A percentile compares a stretch with the other conserved stretches of the same genome.
These are phyloP conservation scores for Xylariomycetidae sp. DNA, from an alignment of 2,329 filamentous ascomycete species.

Conservation along the genomic window DNA sequence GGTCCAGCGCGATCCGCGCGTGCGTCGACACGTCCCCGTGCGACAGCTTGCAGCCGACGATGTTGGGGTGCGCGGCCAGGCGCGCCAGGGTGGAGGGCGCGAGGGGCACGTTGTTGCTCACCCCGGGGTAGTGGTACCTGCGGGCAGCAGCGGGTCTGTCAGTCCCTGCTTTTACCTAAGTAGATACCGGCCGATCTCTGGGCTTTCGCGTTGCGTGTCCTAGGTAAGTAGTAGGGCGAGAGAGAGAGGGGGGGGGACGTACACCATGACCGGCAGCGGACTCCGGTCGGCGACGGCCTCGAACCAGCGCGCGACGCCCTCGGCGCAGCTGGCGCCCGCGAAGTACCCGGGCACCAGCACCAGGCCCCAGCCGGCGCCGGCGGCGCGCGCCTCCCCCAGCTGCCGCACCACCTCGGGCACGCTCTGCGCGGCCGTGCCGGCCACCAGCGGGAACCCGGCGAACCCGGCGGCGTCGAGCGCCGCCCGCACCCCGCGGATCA, in stretches of 20 bases:
- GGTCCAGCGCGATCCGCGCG: slow-evolving; percentile 53
- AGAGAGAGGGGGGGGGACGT: slow-evolving; percentile 17
- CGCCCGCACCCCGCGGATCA: slow-evolving; percentile 48
- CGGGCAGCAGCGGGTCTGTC: no score
- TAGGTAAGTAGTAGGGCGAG: no score
- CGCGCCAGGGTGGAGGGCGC: slow-evolving; percentile 49
- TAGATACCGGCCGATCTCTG: no score
- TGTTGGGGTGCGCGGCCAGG: slow-evolving; percentile 57
- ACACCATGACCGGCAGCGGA: slow-evolving; percentile 54
- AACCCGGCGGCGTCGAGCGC: slow-evolving; percentile 50
- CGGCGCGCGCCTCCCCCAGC: slow-evolving; percentile 47
- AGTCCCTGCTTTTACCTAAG: no score
- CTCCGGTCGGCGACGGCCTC: slow-evolving; percentile 51
- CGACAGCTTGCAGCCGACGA: slow-evolving; percentile 64
- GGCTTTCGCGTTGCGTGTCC: no score
- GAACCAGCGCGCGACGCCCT: slow-evolving; percentile 53
- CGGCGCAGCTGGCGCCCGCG: slow-evolving; percentile 46
- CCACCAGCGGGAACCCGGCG: slow-evolving; percentile 51
- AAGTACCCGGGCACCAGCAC: slow-evolving; percentile 57
- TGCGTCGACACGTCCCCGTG: slow-evolving; percentile 62
- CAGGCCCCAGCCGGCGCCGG: slow-evolving; percentile 55
- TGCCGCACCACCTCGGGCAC: slow-evolving; percentile 56
- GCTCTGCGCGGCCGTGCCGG: slow-evolving; percentile 55
- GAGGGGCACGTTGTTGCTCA: slow-evolving; percentile 59
- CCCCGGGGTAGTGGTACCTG: slow-evolving; percentile 60